A percentile compares a stretch with the other conserved stretches of the same genome.
These are phyloP conservation scores for Amphicarpaea edgeworthii DNA, from an alignment of 306 rosid genomes.

Conservation along the genomic window DNA sequence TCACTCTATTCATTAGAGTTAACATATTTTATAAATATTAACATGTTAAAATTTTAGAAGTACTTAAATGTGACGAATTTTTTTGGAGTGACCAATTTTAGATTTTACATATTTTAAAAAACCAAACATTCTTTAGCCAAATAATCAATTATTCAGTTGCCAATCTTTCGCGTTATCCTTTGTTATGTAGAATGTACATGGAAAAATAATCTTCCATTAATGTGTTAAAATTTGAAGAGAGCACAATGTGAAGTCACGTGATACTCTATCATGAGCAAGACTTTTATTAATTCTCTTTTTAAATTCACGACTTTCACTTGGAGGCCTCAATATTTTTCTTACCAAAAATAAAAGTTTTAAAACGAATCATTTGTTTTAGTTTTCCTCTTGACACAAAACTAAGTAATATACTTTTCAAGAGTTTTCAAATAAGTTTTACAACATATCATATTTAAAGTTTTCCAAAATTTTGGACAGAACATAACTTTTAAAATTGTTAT, in stretches of 20 bases:
- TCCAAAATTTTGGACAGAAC: not conserved
- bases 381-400: not conserved
- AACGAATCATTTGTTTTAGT: not conserved
- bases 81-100: too few species aligned
- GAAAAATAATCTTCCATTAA: not conserved
- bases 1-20: too few species aligned
- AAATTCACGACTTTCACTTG: too few species aligned
- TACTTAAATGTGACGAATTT: too few species aligned
- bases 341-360: not conserved
- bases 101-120: too few species aligned
- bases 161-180: not conserved
- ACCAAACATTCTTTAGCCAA: too few species aligned
- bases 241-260: too few species aligned
- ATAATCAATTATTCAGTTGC: not conserved
- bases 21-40: too few species aligned
- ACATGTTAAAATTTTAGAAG: too few species aligned
- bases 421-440: conserved; percentile 4
- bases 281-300: too few species aligned
- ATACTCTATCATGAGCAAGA: too few species aligned
- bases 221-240: not conserved
- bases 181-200: not conserved
- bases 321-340: not conserved
- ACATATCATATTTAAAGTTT: conserved; percentile 1
- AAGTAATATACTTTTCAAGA: not conserved
- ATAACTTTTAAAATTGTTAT: not conserved